Conservation (phyloP, 352 stramenopile species). For the Phytophthora foliorum region DNA sequence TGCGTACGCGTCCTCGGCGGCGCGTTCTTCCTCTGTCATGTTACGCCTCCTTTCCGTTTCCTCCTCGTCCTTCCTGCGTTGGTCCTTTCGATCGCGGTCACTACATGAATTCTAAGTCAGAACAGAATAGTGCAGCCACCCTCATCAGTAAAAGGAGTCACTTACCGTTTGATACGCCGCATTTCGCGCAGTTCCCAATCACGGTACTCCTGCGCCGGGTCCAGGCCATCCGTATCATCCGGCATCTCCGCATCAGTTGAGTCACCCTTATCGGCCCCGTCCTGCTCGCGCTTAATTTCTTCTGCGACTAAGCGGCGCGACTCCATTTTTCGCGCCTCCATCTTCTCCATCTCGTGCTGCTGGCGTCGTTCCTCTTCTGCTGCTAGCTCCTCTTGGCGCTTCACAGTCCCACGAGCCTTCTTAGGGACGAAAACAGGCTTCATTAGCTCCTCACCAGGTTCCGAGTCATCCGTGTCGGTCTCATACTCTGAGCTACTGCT, state of each 20-base stretch:
- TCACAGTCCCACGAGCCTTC: conserved; percentile 87
- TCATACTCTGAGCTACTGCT: conserved; percentile 81
- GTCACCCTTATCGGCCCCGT: conserved; percentile 47
- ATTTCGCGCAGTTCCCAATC: conserved; percentile 96
- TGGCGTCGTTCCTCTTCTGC: conserved; percentile 74
- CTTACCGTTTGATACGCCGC: conserved; percentile 90
- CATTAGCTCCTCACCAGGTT: conserved; percentile 78
- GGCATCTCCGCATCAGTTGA: conserved; percentile 90
- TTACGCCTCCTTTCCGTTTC: conserved; percentile 92
- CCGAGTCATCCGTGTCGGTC: conserved; percentile 84
- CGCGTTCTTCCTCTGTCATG: conserved; percentile 97
- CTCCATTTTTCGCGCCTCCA: conserved; percentile 72
- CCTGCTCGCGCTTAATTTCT: conserved; percentile 76
- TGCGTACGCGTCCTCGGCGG: conserved; percentile 91
- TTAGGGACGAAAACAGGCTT: conserved; percentile 95
- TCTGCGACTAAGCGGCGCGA: conserved; percentile 81
- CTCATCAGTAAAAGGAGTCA: neutral
- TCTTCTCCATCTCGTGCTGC: conserved; percentile 66
- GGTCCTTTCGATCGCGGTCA: conserved; percentile 86
- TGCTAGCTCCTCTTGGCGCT: conserved; percentile 80
- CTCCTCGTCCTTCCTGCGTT: conserved; percentile 81
- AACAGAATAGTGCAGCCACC: too few species aligned
- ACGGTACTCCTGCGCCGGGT: conserved; percentile 92
- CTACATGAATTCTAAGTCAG: conserved; percentile 39
- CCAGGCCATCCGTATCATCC: conserved; percentile 90